Evolutionary conservation across 768 basidiomycete genomes (phyloP).

Genomic region (Leucosporidium yakuticum): DNA sequence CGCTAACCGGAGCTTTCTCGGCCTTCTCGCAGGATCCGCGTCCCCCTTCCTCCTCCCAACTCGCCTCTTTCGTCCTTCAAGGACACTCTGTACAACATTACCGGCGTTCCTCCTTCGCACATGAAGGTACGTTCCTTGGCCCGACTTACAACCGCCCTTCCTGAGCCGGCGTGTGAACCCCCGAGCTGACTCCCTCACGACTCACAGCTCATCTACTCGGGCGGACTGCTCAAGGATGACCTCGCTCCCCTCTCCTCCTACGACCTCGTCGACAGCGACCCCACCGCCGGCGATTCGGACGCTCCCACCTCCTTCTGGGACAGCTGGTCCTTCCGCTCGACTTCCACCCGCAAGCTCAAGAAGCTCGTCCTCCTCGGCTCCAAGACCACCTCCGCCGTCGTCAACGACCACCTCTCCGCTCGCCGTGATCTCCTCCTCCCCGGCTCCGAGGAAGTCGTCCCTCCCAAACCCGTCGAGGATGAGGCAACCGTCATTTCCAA

Average conservation of each 20-base stretch:
- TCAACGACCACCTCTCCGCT: slow-evolving; percentile 26
- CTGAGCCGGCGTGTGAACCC: background rate
- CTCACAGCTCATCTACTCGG: slow-evolving; percentile 75
- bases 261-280: slow-evolving; percentile 17
- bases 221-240: slow-evolving; percentile 85
- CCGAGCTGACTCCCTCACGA: too few relatives aligned
- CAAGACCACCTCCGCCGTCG: slow-evolving; percentile 22
- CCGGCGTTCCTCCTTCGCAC: slow-evolving; percentile 59
- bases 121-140: slow-evolving; percentile 47
- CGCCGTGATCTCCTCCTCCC: slow-evolving; percentile 23
- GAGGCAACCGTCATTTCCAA: slow-evolving; percentile 4
- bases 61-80: slow-evolving; percentile 59
- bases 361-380: slow-evolving; percentile 32
- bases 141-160: background rate
- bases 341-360: slow-evolving; percentile 19
- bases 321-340: slow-evolving; percentile 10
- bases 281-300: background rate
- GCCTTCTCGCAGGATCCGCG: slow-evolving; percentile 47
- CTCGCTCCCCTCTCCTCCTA: slow-evolving; percentile 47
- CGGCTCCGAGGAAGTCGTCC: slow-evolving; percentile 1
- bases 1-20: slow-evolving; percentile 16
- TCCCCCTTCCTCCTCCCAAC: slow-evolving; percentile 55
- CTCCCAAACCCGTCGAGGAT: background rate
- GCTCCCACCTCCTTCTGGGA: slow-evolving; percentile 23
- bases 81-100: slow-evolving; percentile 62